Percentiles rank a stretch among this genome's conserved stretches.
Evolutionary conservation across 495 filamentous ascomycete genomes (phyloP).

Genomic region (Trichoderma parareesei): DNA sequence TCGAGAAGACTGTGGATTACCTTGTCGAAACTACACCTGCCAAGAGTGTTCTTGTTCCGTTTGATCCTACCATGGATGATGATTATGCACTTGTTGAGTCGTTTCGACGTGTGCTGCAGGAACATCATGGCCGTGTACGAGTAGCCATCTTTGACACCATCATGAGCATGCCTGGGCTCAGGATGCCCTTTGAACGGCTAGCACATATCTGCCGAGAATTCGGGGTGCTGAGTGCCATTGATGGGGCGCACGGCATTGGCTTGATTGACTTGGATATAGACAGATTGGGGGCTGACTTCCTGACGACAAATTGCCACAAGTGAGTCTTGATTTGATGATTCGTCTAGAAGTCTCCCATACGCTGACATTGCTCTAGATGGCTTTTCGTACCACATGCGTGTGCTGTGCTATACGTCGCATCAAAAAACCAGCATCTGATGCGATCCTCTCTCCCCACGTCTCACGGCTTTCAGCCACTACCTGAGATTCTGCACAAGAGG

Average conservation of each 20-base stretch:
- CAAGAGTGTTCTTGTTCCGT: slow-evolving; percentile 27
- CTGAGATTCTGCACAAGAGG: neutral
- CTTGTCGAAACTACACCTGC: slow-evolving; percentile 44
- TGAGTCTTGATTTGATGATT: slow-evolving; percentile 55
- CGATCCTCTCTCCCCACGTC: slow-evolving; percentile 62
- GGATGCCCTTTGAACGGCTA: slow-evolving; percentile 66
- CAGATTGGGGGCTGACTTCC: slow-evolving; percentile 59
- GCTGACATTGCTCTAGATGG: slow-evolving; percentile 51
- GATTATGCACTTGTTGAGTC: slow-evolving; percentile 27
- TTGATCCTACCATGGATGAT: slow-evolving; percentile 47
- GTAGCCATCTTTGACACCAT: slow-evolving; percentile 72
- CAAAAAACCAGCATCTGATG: slow-evolving; percentile 61
- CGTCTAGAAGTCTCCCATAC: neutral
- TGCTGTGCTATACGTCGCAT: slow-evolving; percentile 66
- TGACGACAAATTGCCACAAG: slow-evolving; percentile 74
- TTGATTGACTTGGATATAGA: slow-evolving; percentile 57
- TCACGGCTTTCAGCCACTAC: slow-evolving; percentile 38
- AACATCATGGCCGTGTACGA: slow-evolving; percentile 33
- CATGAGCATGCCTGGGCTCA: slow-evolving; percentile 59
- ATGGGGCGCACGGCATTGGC: slow-evolving; percentile 70
- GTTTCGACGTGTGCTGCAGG: slow-evolving; percentile 30
- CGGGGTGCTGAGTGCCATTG: slow-evolving; percentile 50
- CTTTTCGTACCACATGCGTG: slow-evolving; percentile 67
- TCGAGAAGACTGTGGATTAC: slow-evolving; percentile 50
- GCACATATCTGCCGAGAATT: slow-evolving; percentile 49